Base-by-base conservation (phyloP, 1,139 yeast species). In the Sugiyamaella japonica region DNA sequence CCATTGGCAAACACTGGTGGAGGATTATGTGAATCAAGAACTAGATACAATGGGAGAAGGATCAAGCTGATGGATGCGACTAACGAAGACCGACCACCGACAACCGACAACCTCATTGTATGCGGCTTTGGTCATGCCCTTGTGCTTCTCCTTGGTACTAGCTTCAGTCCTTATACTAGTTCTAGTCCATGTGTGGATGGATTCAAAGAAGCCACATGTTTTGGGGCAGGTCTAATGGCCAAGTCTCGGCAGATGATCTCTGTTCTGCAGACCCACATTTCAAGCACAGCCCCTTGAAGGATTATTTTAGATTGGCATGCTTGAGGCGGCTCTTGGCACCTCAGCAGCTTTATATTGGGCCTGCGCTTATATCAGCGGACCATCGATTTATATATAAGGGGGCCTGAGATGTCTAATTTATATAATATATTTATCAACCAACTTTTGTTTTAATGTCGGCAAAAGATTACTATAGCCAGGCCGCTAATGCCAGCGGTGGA, bases 11-110 rank as follows among this genome's bases (percentile, higher is more conserved):
- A 29, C 39, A 3, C 41, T 53, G 17, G 61, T 55, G n/a, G 56
- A 57, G 8, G 54, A 50, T 23, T 53, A 54, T 55, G 60, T 59
- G 37, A 50, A 50, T 36, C 48, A 45, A 4, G 61, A 57, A 47
- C 55, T 59, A 12, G 52, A 58, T 17, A 52, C 31, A 10, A 47
- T 52, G 20, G 42, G 32, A 40, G 32, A 40, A 23, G 44, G 44
- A 40, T 8, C 31, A 29, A 29, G 34, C 7, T 9, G 34, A 29
- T 29, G 9, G n/a, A 28, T 28, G 9, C 9, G 31, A 9, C 31
- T 28, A 9, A 28, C 31, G 8, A 28, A 9, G n/a, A n/a, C n/a
- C 25, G 25, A 20, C 25, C 25, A 20, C 25, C 5, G 6, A 20
- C 25, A 20, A n/a, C n/a, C 25, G 6, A 20, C 3, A 3, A 20